Evolutionary conservation across 108 stramenopile genomes (phyloP), one percentile per base, ranked within the genome.

Genomic region (Skeletonema costatum): DNA sequence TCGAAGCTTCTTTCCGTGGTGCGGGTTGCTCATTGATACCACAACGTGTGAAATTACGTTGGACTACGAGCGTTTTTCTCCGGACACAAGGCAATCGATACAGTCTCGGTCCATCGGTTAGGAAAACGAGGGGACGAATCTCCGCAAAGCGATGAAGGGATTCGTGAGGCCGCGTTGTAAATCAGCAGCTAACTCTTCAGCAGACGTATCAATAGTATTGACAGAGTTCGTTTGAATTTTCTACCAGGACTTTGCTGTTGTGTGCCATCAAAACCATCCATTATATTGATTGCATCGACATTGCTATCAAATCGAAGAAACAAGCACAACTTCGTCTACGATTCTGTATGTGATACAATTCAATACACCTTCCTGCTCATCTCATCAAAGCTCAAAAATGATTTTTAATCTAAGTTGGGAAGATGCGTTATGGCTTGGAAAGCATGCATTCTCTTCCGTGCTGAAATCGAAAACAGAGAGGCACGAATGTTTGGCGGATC

Each of bases 1-100:
- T 33, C 29, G n/a, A 69, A 59, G 21, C 29, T 66, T 85, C 63
- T 92, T 96, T 61, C 87, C 90, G 11, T 97, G 93, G 92, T 97
- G 96, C 53, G 96, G 96, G n/a, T 59, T 97, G n/a, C 84, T 94
- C 14, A 87, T 97, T 66, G 80, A 97, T 73, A 86, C 88, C 1
- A 64, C 48, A 48, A 89, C 88, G n/a, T 91, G 92, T 64, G 91
- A 93, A n/a, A 89, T 92, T 2, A 71, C 73, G 13, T 63, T 92
- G 39, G 96, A 97, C 75, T 85, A n/a, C n/a, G 59, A 75, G 9
- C 83, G 95, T 16, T n/a, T n/a, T n/a, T 96, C 75, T 68, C 67
- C 25, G 86, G 75, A 2, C 66, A 69, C 5, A 77, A 80, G 60
- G 83, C 88, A 14, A 73, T 65, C 2, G 86, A 91, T 64, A 71